Conservation (phyloP, 768 basidiomycete genomes). For the Phaeotremella skinneri region DNA sequence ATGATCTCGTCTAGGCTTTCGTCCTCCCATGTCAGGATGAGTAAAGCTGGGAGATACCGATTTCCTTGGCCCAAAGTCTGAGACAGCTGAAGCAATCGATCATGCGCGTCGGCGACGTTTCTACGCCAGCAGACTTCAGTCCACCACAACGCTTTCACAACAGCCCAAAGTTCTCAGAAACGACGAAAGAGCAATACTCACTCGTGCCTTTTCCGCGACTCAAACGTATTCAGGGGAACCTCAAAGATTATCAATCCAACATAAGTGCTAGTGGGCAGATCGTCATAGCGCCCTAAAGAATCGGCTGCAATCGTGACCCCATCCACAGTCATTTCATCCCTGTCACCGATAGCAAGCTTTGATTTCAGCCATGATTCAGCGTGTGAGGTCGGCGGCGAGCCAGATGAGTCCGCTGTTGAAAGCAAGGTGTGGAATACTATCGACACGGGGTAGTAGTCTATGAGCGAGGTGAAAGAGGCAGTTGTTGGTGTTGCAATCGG, state of each 20-base stretch:
- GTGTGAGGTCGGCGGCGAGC: constrained; percentile 16
- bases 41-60: constrained; percentile 25
- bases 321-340: neutral
- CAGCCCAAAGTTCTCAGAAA: neutral
- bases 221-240: constrained; percentile 20
- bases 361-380: constrained; percentile 31
- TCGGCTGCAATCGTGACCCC: constrained; percentile 20
- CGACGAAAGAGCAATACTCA: constrained; percentile 12
- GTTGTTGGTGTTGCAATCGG: neutral
- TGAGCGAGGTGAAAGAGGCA: constrained; percentile 4
- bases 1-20: constrained; percentile 31
- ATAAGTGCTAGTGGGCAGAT: constrained; percentile 8
- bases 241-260: constrained; percentile 34
- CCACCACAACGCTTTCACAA: neutral
- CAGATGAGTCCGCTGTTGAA: constrained; percentile 17
- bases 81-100: constrained; percentile 18
- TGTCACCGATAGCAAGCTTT: constrained; percentile 23
- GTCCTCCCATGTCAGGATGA: constrained; percentile 38
- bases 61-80: constrained; percentile 9
- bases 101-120: constrained; percentile 32
- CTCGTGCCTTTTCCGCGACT: constrained; percentile 15
- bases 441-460: constrained; percentile 8
- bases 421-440: constrained; percentile 18
- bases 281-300: constrained; percentile 13
- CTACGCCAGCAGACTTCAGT: constrained; percentile 11